Evolutionary conservation across 2,329 filamentous ascomycete genomes (phyloP).

Genomic region (Tolypocladium tropicale): DNA sequence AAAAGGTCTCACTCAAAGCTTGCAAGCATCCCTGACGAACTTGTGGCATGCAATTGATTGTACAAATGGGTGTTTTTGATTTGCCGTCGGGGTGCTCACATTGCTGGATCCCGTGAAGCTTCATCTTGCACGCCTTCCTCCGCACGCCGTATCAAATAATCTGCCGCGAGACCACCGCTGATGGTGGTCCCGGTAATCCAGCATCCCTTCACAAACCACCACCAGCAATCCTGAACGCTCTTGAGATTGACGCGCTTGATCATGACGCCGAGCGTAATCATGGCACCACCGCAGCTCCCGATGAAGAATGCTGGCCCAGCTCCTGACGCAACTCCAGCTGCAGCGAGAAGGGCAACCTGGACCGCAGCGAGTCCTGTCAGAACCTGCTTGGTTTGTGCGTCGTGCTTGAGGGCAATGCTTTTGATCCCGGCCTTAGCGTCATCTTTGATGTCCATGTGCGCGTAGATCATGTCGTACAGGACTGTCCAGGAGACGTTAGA

Average conservation of each 20-base stretch:
- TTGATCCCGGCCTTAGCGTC: slow-evolving; percentile 82
- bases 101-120: background rate
- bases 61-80: background rate
- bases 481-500: slow-evolving; percentile 82
- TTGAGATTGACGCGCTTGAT: slow-evolving; percentile 57
- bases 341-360: slow-evolving; percentile 60
- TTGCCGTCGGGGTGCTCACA: background rate
- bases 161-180: slow-evolving; percentile 44
- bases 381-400: slow-evolving; percentile 65
- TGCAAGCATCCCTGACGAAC: slow-evolving; percentile 1
- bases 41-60: background rate
- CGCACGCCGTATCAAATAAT: slow-evolving; percentile 47
- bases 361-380: slow-evolving; percentile 57
- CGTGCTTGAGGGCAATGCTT: slow-evolving; percentile 74
- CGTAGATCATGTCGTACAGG: slow-evolving; percentile 88
- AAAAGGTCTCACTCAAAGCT: slow-evolving; percentile 14
- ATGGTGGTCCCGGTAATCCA: slow-evolving; percentile 58
- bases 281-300: slow-evolving; percentile 55
- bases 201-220: slow-evolving; percentile 66
- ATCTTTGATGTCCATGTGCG: slow-evolving; percentile 83
- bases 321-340: slow-evolving; percentile 57
- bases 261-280: slow-evolving; percentile 52
- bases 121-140: slow-evolving; percentile 15
- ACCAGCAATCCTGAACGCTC: slow-evolving; percentile 59
- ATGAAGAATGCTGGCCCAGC: slow-evolving; percentile 59